Conservation (phyloP, 208 protist species). For the Novymonas esmeraldas region DNA sequence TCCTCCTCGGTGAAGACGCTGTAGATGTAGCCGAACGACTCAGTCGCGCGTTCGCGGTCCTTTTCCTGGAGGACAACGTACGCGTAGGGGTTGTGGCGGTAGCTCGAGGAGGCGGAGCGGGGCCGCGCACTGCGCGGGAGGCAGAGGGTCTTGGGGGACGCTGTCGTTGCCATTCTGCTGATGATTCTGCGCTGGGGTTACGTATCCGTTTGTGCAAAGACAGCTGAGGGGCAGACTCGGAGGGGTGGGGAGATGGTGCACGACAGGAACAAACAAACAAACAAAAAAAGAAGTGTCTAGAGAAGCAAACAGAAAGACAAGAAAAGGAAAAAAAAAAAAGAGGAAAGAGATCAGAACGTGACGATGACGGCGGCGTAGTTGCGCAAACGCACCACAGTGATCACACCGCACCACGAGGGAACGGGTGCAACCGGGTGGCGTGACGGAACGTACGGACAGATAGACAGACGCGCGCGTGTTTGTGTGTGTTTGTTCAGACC, state of each 20-base stretch:
- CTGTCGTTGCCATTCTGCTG: conserved; percentile 7
- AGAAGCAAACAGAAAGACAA: conserved; percentile 11
- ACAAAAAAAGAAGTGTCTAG: conserved; percentile 2
- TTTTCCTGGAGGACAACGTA: conserved; percentile 28
- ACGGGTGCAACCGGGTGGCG: background rate
- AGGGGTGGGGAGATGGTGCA: too few relatives aligned
- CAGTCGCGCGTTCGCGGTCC: conserved; percentile 17
- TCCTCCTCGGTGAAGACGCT: conserved; percentile 7
- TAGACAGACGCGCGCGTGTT: background rate
- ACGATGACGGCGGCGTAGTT: background rate
- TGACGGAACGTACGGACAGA: background rate
- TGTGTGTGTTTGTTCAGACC: background rate
- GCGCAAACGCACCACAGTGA: too few relatives aligned
- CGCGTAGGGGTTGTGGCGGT: conserved; percentile 58
- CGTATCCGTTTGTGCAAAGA: background rate
- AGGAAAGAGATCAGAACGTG: background rate
- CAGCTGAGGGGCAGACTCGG: too few relatives aligned
- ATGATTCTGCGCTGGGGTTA: background rate
- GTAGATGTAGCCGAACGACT: conserved; percentile 33
- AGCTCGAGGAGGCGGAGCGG: conserved; percentile 16
- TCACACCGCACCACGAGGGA: too few relatives aligned
- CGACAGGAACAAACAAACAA: background rate
- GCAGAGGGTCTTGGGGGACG: background rate
- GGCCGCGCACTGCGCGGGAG: background rate
- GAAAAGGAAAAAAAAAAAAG: background rate